Conservation (phyloP, 805 yeast genomes). For the Debaryomyces prosopidis region DNA sequence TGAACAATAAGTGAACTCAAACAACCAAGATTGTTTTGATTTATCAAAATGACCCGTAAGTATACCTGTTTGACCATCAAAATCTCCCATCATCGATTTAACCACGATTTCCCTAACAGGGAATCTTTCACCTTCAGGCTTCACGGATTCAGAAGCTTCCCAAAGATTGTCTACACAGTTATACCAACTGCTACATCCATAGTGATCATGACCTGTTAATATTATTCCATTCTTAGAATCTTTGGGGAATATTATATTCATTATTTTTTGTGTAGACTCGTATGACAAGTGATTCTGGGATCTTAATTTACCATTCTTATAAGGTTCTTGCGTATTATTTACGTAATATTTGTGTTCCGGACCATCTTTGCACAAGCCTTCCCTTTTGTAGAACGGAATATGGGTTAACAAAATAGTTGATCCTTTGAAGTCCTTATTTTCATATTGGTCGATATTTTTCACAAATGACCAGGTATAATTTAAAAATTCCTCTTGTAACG, state of each 20-base stretch:
- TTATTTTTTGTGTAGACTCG: conserved; percentile 64
- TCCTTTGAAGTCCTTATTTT: conserved; percentile 57
- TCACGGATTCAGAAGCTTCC: conserved; percentile 52
- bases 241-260: conserved; percentile 70
- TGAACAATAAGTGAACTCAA: conserved; percentile 72
- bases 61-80: conserved; percentile 83
- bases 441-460: conserved; percentile 51
- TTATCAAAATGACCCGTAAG: conserved; percentile 69
- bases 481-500: conserved; percentile 69
- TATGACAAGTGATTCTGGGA: conserved; percentile 83
- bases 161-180: conserved; percentile 48
- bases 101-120: conserved; percentile 78
- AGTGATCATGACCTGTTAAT: conserved; percentile 94
- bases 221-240: conserved; percentile 70
- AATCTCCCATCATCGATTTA: conserved; percentile 95
- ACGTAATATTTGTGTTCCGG: conserved; percentile 57
- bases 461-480: conserved; percentile 74
- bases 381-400: conserved; percentile 81
- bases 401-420: conserved; percentile 84
- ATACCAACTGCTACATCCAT: conserved; percentile 81
- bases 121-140: conserved; percentile 18
- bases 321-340: conserved; percentile 58
- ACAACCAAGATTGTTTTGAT: conserved; percentile 53
- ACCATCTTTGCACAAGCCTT: conserved; percentile 85
- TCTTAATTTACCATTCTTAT: conserved; percentile 67